Percentiles rank a stretch among this genome's conserved stretches.
Conservation (phyloP, 2,329 filamentous ascomycete species). For the Ceratocystis cubensis region DNA sequence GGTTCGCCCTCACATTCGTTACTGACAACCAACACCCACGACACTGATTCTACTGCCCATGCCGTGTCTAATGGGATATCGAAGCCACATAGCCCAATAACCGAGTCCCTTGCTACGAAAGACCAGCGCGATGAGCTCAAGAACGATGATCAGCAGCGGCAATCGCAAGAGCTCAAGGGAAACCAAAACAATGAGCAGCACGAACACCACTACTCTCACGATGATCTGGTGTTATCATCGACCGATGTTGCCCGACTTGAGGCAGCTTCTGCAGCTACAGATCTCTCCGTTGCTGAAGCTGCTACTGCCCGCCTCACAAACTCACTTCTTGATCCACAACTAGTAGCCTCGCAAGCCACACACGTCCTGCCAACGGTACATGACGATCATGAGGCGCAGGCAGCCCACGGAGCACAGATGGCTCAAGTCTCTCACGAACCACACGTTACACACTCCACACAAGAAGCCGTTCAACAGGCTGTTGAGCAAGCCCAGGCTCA, state of each 20-base stretch:
- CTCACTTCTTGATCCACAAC: conserved; percentile 42
- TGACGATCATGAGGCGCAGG: neutral
- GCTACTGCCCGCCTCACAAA: conserved; percentile 44
- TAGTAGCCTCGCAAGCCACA: conserved; percentile 24
- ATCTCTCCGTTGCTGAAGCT: conserved; percentile 37
- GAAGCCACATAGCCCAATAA: conserved; percentile 9
- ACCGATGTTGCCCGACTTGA: conserved; percentile 10
- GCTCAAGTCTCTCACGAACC: neutral
- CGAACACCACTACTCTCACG: conserved; percentile 10
- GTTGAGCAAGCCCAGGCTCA: conserved; percentile 12
- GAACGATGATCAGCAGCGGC: neutral
- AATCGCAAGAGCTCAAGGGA: neutral
- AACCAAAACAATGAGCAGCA: neutral
- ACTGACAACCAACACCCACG: conserved; percentile 1
- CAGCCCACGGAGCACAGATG: neutral
- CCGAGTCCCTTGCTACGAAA: conserved; percentile 2
- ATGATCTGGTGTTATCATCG: conserved; percentile 10
- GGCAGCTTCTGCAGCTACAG: conserved; percentile 1
- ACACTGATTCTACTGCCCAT: conserved; percentile 11
- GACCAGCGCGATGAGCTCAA: neutral
- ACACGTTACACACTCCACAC: neutral
- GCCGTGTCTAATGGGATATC: neutral
- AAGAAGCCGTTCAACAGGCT: conserved; percentile 1
- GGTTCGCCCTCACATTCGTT: conserved; percentile 9
- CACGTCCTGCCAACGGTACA: conserved; percentile 5